These are phyloP conservation scores for Neurospora sp. DNA, from an alignment of 495 filamentous ascomycete species.

Conservation along the genomic window DNA sequence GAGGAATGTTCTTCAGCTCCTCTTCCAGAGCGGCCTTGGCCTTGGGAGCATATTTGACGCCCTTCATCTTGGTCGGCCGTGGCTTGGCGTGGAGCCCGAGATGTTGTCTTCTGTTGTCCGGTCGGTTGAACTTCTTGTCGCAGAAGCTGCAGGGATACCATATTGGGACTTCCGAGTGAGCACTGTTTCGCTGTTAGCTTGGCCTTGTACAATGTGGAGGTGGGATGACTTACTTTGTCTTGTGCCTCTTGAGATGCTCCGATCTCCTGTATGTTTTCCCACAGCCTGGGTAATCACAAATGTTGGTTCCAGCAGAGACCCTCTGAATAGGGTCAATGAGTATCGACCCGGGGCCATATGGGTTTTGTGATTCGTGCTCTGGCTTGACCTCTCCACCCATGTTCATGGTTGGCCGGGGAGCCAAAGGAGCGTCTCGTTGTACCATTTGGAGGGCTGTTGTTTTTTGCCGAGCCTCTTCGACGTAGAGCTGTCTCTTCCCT, in stretches of 20 bases:
- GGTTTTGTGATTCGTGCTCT: not conserved
- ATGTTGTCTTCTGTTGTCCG: constrained; percentile 31
- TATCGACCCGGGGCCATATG: not conserved
- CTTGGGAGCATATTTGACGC: constrained; percentile 19
- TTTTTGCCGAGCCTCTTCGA: constrained; percentile 23
- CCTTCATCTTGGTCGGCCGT: constrained; percentile 12
- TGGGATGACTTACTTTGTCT: not conserved
- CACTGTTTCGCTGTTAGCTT: not conserved
- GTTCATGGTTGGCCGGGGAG: not conserved
- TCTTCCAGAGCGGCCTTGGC: constrained; percentile 18
- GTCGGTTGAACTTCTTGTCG: constrained; percentile 12
- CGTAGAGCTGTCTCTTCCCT: constrained; percentile 10
- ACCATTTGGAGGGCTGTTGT: constrained; percentile 23
- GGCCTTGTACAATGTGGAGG: not conserved
- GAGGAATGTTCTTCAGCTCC: constrained; percentile 16
- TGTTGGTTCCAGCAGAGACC: not conserved
- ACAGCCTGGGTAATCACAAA: constrained; percentile 27
- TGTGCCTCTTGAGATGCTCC: constrained; percentile 58
- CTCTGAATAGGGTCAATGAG: not conserved
- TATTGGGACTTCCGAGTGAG: not conserved
- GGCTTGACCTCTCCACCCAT: not conserved
- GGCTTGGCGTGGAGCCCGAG: constrained; percentile 24
- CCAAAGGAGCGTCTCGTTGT: constrained; percentile 9
- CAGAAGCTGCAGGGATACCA: constrained; percentile 7
- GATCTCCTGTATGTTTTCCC: constrained; percentile 45